Evolutionary conservation across 1,284 basidiomycete species (phyloP), one percentile per base, ranked within the genome.

Genomic region (Naganishia sp.): DNA sequence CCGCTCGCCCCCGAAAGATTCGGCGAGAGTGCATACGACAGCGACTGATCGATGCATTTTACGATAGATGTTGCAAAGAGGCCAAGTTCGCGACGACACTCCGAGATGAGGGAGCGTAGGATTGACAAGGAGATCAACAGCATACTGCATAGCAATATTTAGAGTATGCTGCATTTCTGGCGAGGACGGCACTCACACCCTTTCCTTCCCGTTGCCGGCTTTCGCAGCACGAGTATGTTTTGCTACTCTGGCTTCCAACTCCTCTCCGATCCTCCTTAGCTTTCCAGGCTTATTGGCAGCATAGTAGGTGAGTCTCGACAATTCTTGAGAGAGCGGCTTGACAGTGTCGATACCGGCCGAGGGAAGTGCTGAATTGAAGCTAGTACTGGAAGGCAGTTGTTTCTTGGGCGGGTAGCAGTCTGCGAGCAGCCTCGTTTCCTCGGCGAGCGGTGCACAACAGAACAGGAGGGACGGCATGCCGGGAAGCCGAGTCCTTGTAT

Each of bases 301-400:
- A 83, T 93, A 94, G 81, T 97, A 97, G 5, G 91, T 92, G 69
- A 99, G 84, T 54, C 90, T 87, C 64, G 91, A 92, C 42, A 97
- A 84, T 75, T 97, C 94, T 77, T 96, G 94, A 0, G 89, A 85
- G 70, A 93, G 90, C 1, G 93, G 92, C 49, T 85, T 86, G 78
- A 88, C 95, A 64, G 91, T 89, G 36, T 65, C 64, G 42, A 53
- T 52, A 23, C 55, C 52, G 9, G 57, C 42, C 15, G 56, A 55
- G 11, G 65, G 59, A 21, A 60, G 25, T 1, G 64, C 53, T 23
- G 78, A 53, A 16, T 63, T 66, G 59, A 66, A 60, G 49, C 60
- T 78, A 15, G 72, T 75, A 21, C 90, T 84, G 36, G 88, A 86
- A 55, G 88, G 80, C 52, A 95, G 84, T 10, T 88, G 85, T 71